Evolutionary conservation across 495 filamentous ascomycete genomes (phyloP).

Genomic region (Penicillium mononematosum): DNA sequence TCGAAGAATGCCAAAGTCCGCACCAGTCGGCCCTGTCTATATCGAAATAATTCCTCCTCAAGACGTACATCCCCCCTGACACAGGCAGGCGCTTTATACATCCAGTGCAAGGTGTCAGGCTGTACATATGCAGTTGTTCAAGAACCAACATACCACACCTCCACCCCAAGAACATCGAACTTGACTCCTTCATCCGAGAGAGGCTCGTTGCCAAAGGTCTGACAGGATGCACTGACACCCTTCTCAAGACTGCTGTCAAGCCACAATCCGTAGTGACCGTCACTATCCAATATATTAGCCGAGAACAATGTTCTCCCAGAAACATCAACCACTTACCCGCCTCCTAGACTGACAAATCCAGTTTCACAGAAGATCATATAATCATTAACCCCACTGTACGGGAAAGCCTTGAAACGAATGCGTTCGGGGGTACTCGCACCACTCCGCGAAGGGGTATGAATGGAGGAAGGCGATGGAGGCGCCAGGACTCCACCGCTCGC

Average conservation of each 20-base stretch:
- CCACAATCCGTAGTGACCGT: constrained; percentile 92
- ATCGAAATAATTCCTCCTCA: not conserved
- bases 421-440: constrained; percentile 56
- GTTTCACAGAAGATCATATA: constrained; percentile 92
- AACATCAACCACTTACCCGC: constrained; percentile 54
- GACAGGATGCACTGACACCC: constrained; percentile 75
- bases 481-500: constrained; percentile 31
- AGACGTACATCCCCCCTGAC: constrained; percentile 3
- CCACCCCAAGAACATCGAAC: constrained; percentile 88
- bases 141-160: constrained; percentile 78
- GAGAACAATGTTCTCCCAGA: not conserved
- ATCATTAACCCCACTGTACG: constrained; percentile 93
- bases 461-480: constrained; percentile 31
- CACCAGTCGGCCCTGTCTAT: not conserved
- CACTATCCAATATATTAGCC: constrained; percentile 44
- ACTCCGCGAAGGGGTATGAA: constrained; percentile 24
- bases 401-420: constrained; percentile 94
- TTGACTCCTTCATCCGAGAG: constrained; percentile 93
- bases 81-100: constrained; percentile 8
- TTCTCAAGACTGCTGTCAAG: constrained; percentile 84
- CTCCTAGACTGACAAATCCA: constrained; percentile 80
- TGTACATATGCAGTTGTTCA: constrained; percentile 18
- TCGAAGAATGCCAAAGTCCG: not conserved
- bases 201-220: constrained; percentile 93
- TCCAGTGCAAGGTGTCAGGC: constrained; percentile 3